Evolutionary conservation across 2,329 filamentous ascomycete species (phyloP).

Genomic region (Fusarium nisikadoi): DNA sequence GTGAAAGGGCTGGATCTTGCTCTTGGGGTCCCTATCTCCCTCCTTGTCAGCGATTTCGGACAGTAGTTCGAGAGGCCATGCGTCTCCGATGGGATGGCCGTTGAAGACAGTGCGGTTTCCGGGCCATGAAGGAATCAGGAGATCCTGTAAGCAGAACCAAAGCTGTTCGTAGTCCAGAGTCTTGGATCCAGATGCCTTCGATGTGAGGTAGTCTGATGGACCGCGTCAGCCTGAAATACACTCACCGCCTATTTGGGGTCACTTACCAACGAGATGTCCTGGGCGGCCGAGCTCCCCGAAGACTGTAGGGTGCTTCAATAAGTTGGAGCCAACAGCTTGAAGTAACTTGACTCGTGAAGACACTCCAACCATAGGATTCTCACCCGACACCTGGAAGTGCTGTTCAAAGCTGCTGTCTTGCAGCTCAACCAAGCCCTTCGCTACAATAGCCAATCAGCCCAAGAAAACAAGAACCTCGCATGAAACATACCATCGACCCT

Average conservation of each 20-base stretch:
- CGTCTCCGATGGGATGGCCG: constrained; percentile 59
- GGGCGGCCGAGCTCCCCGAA: constrained; percentile 58
- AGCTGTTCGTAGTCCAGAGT: constrained; percentile 17
- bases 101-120: constrained; percentile 61
- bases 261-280: constrained; percentile 59
- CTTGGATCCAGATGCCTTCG: constrained; percentile 5
- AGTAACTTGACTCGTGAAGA: constrained; percentile 55
- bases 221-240: fast-evolving
- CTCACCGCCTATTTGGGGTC: fast-evolving
- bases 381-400: constrained; percentile 56
- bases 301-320: constrained; percentile 51
- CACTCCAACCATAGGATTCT: constrained; percentile 59
- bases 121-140: constrained; percentile 62
- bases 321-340: constrained; percentile 54
- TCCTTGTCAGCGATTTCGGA: background rate
- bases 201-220: constrained; percentile 53
- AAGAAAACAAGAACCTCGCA: fast-evolving
- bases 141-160: constrained; percentile 56
- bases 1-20: constrained; percentile 63
- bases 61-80: constrained; percentile 57
- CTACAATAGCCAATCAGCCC: constrained; percentile 21
- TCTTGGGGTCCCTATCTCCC: background rate
- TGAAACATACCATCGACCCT: constrained; percentile 50
- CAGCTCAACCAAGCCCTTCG: constrained; percentile 49
- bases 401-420: constrained; percentile 48